Conservation (phyloP, 2,329 filamentous ascomycete species). For the Colletotrichum noveboracense region DNA sequence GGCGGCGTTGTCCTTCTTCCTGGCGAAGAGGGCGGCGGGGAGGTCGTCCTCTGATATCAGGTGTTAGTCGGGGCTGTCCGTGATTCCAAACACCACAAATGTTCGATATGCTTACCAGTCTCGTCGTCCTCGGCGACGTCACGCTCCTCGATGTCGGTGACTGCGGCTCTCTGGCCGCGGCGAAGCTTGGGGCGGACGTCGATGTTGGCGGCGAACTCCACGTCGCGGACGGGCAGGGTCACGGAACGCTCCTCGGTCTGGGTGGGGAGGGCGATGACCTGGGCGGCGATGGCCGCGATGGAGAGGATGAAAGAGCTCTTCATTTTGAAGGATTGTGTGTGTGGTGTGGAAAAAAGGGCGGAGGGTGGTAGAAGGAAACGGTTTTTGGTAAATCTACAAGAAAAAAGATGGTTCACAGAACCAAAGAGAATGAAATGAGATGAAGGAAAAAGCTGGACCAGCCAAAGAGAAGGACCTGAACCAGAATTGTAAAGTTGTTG, state of each 20-base stretch:
- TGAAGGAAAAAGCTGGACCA: conserved; percentile 9
- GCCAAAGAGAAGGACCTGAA: conserved; percentile 19
- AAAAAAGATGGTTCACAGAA: conserved; percentile 15
- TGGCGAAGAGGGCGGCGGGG: not conserved
- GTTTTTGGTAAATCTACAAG: not conserved
- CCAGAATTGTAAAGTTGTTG: not conserved
- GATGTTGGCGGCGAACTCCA: not conserved
- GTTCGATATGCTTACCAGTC: not conserved
- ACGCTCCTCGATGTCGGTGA: not conserved
- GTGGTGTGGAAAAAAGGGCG: not conserved
- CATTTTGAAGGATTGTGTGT: conserved; percentile 9
- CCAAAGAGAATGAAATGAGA: conserved; percentile 4
- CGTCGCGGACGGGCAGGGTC: not conserved
- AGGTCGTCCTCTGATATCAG: not conserved
- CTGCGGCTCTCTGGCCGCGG: not conserved
- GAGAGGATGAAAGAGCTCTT: conserved; percentile 21
- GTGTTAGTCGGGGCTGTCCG: not conserved
- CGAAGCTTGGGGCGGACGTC: conserved; percentile 7
- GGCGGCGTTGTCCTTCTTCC: not conserved
- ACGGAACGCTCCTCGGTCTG: conserved; percentile 2
- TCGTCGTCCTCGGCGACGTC: not conserved
- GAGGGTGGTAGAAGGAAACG: not conserved
- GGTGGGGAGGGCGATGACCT: conserved; percentile 18
- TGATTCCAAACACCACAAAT: not conserved
- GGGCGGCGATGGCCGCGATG: conserved; percentile 20